Evolutionary conservation across 73 alveolate species (phyloP).

Genomic region (Blepharisma stoltei): DNA sequence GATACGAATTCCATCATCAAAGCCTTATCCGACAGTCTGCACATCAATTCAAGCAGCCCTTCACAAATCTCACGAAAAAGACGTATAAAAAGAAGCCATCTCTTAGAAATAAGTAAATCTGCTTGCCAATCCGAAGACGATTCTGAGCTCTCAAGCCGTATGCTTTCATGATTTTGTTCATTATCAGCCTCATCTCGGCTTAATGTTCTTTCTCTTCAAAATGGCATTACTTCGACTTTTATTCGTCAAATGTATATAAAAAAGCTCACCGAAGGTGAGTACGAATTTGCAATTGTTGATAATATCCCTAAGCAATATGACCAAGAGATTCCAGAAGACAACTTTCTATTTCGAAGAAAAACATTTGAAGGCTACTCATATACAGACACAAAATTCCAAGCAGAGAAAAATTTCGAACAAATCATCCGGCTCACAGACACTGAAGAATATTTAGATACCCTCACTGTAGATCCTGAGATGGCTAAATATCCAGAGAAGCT

Average conservation of each 20-base stretch:
- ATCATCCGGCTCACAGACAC: slow-evolving; percentile 24
- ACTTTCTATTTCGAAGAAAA: background rate
- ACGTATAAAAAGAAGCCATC: background rate
- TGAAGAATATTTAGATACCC: slow-evolving; percentile 28
- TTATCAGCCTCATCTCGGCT: background rate
- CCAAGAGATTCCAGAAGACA: background rate
- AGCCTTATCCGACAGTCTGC: background rate
- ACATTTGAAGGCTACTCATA: background rate
- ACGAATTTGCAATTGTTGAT: background rate
- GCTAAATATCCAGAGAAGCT: slow-evolving; percentile 10
- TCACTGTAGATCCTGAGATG: background rate
- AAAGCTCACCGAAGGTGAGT: background rate
- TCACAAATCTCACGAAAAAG: slow-evolving; percentile 6
- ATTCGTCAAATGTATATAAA: background rate
- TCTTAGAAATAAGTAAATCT: background rate
- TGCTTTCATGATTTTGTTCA: background rate
- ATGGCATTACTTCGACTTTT: background rate
- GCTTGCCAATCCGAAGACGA: background rate
- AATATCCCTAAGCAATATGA: background rate
- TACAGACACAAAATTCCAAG: background rate
- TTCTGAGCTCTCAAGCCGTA: background rate
- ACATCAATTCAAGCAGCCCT: background rate
- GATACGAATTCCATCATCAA: background rate
- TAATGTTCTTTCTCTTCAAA: background rate
- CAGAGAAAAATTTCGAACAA: slow-evolving; percentile 12